Conservation (phyloP, 2,329 filamentous ascomycete genomes). For the Arachnomyces sp. region DNA sequence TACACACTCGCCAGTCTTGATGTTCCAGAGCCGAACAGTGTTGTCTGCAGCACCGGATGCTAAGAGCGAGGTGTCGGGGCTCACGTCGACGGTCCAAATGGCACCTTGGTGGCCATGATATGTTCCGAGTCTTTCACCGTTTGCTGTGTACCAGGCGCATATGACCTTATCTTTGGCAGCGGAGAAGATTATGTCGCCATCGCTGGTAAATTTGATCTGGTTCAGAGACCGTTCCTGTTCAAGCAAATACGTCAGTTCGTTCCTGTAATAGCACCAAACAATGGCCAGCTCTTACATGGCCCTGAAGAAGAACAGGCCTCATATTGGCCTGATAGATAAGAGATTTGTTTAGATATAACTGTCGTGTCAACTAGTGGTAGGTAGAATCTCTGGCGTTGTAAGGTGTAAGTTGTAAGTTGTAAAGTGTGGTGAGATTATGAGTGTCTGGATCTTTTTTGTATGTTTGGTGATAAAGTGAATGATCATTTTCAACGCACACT, state of each 20-base stretch:
- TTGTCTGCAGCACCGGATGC: slow-evolving; percentile 96
- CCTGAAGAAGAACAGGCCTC: slow-evolving; percentile 92
- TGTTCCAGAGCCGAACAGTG: slow-evolving; percentile 94
- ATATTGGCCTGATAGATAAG: slow-evolving; percentile 51
- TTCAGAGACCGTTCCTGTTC: slow-evolving; percentile 79
- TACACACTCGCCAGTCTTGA: slow-evolving; percentile 83
- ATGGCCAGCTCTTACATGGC: slow-evolving; percentile 58
- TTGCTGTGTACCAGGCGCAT: slow-evolving; percentile 94
- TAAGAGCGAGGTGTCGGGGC: slow-evolving; percentile 83
- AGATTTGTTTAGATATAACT: not conserved
- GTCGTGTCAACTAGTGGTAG: not conserved
- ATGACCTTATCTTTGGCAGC: slow-evolving; percentile 94
- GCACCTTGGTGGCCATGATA: slow-evolving; percentile 96
- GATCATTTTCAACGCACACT: slow-evolving; percentile 9
- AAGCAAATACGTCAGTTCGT: slow-evolving; percentile 17
- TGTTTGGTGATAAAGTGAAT: not conserved
- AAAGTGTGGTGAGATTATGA: slow-evolving; percentile 2
- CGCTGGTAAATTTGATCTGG: slow-evolving; percentile 90
- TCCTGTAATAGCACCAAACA: slow-evolving; percentile 15
- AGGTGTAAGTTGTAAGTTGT: not conserved
- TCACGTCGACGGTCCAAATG: slow-evolving; percentile 97
- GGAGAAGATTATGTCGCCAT: slow-evolving; percentile 95
- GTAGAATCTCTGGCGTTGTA: slow-evolving; percentile 1
- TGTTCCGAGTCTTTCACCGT: slow-evolving; percentile 93
- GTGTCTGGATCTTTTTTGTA: not conserved